phyloP scores from a whole-genome alignment of 768 basidiomycete genomes.

The Leccinum rimulosum region DNA sequence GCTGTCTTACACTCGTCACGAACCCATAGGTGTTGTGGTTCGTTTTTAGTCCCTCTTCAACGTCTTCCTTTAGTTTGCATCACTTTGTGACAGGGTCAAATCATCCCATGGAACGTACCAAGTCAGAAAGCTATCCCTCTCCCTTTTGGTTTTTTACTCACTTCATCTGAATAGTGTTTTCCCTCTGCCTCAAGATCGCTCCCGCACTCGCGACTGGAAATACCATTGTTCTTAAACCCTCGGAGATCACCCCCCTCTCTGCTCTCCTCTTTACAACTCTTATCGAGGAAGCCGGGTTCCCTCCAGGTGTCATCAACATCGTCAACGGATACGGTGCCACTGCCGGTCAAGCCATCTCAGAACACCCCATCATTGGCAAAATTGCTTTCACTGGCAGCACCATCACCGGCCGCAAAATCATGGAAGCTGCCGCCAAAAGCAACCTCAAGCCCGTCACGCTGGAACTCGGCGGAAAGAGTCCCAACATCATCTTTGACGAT shows the following conservation, averaged over 20 bases:
- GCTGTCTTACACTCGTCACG: conserved; percentile 10
- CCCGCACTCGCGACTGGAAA: conserved; percentile 12
- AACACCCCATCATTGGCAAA: conserved; percentile 7
- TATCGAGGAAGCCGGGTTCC: conserved; percentile 9
- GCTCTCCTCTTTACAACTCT: conserved; percentile 7
- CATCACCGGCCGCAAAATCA: conserved; percentile 11
- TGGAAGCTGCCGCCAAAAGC: conserved; percentile 13
- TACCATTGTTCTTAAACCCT: conserved; percentile 12
- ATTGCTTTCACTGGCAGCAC: conserved; percentile 13
- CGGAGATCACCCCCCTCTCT: conserved; percentile 9
- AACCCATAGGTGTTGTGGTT: conserved; percentile 13
- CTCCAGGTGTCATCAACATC: conserved; percentile 9
- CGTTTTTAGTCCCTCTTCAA: background rate
- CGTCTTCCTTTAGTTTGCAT: background rate
- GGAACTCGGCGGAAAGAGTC: conserved; percentile 15
- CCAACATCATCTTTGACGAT: conserved; percentile 11
- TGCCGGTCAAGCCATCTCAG: conserved; percentile 10
- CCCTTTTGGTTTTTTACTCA: background rate
- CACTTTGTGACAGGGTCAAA: conserved; percentile 6
- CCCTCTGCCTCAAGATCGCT: conserved; percentile 7
- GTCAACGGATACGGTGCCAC: conserved; percentile 8
- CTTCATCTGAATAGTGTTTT: conserved; percentile 1
- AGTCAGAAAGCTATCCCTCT: background rate
- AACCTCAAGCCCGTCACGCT: conserved; percentile 12
- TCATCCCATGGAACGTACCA: conserved; percentile 13